phyloP scores from a whole-genome alignment of 1,139 yeast genomes.

The Geotrichum candidum region DNA sequence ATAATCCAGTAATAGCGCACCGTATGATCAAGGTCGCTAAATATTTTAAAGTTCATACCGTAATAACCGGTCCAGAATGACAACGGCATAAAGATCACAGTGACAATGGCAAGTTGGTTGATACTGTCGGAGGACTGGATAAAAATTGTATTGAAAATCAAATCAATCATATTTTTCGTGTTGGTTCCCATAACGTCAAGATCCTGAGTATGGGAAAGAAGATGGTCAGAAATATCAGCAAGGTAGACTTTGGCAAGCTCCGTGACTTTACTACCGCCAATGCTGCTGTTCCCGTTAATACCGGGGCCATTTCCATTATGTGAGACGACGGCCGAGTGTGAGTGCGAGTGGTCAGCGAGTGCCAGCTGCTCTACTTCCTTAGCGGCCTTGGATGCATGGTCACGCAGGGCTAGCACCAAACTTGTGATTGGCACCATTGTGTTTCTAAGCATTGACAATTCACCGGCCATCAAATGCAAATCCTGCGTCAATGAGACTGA shows the following conservation, averaged over 20 bases:
- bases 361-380: neutral
- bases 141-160: constrained; percentile 49
- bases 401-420: constrained; percentile 41
- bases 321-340: neutral
- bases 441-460: constrained; percentile 42
- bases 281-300: neutral
- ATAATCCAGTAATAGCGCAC: constrained; percentile 12
- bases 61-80: constrained; percentile 53
- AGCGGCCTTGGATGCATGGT: constrained; percentile 29
- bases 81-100: constrained; percentile 49
- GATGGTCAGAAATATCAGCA: constrained; percentile 50
- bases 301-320: neutral
- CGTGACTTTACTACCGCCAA: constrained; percentile 28
- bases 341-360: neutral
- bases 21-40: constrained; percentile 39
- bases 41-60: constrained; percentile 51
- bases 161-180: constrained; percentile 44
- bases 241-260: constrained; percentile 42
- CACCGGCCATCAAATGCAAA: constrained; percentile 48
- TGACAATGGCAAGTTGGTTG: constrained; percentile 45
- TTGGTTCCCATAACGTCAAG: constrained; percentile 47
- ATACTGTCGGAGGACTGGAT: constrained; percentile 49
- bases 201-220: constrained; percentile 45
- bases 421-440: constrained; percentile 44
- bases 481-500: constrained; percentile 46